Conservation (phyloP, 345 rosid species). For the Populus pruinosa region DNA sequence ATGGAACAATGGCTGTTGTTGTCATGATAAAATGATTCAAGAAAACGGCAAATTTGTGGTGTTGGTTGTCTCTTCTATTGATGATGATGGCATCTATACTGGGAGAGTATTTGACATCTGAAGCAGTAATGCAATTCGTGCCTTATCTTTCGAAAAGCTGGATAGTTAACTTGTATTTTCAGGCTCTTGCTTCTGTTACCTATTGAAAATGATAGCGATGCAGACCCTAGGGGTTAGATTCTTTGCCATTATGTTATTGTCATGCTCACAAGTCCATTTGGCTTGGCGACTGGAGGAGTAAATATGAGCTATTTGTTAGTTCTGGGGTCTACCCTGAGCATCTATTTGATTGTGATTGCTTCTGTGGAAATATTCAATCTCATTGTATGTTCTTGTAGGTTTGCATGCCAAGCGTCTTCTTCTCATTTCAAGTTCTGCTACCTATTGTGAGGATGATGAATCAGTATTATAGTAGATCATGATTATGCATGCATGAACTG, state of each 20-base stretch:
- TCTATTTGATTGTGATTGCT: background rate
- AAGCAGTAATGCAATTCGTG: background rate
- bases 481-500: background rate
- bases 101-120: background rate
- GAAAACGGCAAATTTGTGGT: background rate
- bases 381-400: background rate
- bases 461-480: background rate
- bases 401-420: background rate
- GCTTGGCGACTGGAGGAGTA: background rate
- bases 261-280: background rate
- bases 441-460: background rate
- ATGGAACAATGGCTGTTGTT: background rate
- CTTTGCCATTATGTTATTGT: background rate
- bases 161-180: background rate
- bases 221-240: background rate
- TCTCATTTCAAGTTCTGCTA: background rate
- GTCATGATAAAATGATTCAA: background rate
- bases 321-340: background rate
- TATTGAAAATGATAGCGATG: background rate
- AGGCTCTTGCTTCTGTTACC: background rate
- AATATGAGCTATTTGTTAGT: background rate
- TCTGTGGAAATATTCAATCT: background rate
- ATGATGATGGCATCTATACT: background rate
- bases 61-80: background rate
- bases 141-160: background rate